A percentile compares a stretch with the other conserved stretches of the same genome.
These are phyloP conservation scores for Penicillium salamii DNA, from an alignment of 495 filamentous ascomycete species.

Conservation along the genomic window DNA sequence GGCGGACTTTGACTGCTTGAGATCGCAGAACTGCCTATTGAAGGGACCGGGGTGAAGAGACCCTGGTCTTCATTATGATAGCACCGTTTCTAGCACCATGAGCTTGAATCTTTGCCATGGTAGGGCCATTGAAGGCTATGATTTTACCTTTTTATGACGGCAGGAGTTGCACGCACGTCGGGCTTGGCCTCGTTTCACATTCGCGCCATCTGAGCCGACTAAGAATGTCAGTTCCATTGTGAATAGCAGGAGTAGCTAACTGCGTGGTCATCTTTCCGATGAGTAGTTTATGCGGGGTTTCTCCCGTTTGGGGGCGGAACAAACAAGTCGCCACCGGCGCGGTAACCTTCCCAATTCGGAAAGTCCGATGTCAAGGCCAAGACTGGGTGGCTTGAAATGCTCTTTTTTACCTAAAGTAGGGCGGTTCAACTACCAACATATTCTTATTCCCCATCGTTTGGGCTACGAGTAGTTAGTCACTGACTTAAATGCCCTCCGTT, in stretches of 20 bases:
- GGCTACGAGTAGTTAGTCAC: too few species aligned
- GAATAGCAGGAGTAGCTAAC: background rate
- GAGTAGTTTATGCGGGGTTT: background rate
- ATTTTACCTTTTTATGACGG: constrained; percentile 25
- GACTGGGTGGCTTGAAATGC: too few species aligned
- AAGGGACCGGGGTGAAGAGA: background rate
- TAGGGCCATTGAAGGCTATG: background rate
- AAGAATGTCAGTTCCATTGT: constrained; percentile 24
- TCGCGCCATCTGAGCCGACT: constrained; percentile 12
- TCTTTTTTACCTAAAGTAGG: too few species aligned
- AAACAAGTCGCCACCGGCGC: constrained; percentile 1
- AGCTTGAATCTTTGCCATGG: background rate
- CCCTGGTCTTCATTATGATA: constrained; percentile 7
- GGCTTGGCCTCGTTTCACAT: constrained; percentile 14
- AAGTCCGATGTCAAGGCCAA: background rate
- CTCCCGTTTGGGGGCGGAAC: background rate
- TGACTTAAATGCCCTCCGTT: too few species aligned
- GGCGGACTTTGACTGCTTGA: background rate
- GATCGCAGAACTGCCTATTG: background rate
- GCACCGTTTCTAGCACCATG: constrained; percentile 20
- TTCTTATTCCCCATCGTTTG: too few species aligned
- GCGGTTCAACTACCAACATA: too few species aligned
- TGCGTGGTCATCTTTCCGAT: background rate
- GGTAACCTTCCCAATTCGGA: background rate
- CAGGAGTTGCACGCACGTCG: constrained; percentile 15